Evolutionary conservation across 805 yeast genomes (phyloP).

Genomic region (Zygosaccharomyces gambellarensis): DNA sequence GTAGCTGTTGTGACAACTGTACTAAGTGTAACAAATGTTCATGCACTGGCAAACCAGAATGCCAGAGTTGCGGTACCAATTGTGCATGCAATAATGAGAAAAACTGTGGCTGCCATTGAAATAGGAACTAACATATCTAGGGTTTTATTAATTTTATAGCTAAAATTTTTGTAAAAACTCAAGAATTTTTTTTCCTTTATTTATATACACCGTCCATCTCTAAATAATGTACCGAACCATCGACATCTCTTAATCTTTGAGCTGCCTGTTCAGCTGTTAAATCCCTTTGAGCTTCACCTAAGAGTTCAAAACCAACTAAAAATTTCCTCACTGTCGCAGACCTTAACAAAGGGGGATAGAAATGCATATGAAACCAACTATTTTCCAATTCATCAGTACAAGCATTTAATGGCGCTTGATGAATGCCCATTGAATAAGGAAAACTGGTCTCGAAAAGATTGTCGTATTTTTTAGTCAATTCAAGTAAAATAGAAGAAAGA

Average conservation of each 20-base stretch:
- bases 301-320: conserved; percentile 65
- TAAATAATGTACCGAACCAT: conserved; percentile 36
- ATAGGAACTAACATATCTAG: too few relatives aligned
- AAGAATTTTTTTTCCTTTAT: neutral
- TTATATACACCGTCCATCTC: conserved; percentile 38
- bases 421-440: conserved; percentile 80
- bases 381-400: conserved; percentile 40
- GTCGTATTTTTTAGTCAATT: conserved; percentile 61
- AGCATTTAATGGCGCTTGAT: conserved; percentile 60
- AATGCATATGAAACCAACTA: conserved; percentile 67
- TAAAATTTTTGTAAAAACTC: too few relatives aligned
- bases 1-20: neutral
- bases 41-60: neutral
- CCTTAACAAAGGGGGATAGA: conserved; percentile 71
- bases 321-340: conserved; percentile 73
- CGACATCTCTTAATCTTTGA: conserved; percentile 42
- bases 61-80: neutral
- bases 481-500: conserved; percentile 50
- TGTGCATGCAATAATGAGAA: neutral
- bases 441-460: conserved; percentile 63
- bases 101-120: neutral
- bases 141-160: conserved; percentile 35
- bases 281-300: conserved; percentile 60
- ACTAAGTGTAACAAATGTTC: neutral
- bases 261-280: conserved; percentile 33